Evolutionary conservation across 441 rosid species (phyloP).

Genomic region (Populus trichocarpa): DNA sequence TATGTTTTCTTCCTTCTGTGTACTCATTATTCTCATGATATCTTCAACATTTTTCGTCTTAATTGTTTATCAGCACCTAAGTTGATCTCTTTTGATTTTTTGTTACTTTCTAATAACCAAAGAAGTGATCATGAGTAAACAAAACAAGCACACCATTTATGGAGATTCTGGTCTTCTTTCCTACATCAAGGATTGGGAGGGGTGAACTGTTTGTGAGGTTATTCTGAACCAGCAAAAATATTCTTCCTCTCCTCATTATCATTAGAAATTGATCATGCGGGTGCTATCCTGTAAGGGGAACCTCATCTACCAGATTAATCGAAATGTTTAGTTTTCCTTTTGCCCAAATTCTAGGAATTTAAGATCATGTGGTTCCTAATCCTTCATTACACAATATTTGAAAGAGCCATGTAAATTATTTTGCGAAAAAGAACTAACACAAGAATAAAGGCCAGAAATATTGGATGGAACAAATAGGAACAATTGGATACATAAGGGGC

Average conservation of each 20-base stretch:
- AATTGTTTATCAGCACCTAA: too few relatives aligned
- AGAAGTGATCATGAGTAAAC: neutral
- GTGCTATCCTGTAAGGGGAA: neutral
- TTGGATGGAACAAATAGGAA: too few relatives aligned
- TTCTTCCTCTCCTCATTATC: neutral
- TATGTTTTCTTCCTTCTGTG: neutral
- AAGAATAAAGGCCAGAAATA: too few relatives aligned
- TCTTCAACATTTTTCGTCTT: neutral
- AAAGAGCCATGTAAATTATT: neutral
- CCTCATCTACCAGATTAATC: neutral
- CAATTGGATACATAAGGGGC: too few relatives aligned
- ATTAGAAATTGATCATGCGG: neutral
- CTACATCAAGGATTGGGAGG: neutral
- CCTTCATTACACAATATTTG: neutral
- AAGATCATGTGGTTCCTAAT: neutral
- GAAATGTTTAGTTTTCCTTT: neutral
- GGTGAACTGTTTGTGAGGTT: neutral
- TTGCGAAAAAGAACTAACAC: neutral
- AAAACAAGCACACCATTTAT: neutral
- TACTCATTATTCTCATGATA: neutral
- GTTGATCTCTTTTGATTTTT: neutral
- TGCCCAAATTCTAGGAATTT: neutral
- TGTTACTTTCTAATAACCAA: neutral
- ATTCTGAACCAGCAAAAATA: neutral
- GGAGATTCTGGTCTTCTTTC: neutral